Base-by-base conservation (phyloP, 2,329 filamentous ascomycete species). In the Cladosporium sp. region DNA sequence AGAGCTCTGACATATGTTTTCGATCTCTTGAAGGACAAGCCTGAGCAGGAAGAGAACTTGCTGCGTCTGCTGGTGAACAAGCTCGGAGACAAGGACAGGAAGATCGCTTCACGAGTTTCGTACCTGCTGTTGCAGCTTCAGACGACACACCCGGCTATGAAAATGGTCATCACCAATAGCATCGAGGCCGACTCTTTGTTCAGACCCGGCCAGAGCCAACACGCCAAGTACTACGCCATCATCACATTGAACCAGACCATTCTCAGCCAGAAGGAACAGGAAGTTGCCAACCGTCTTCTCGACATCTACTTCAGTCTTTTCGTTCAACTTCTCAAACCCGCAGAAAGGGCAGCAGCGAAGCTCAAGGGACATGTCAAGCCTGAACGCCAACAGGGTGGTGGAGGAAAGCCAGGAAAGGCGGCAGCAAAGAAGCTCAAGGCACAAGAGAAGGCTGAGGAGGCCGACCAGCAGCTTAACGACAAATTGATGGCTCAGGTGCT, bases 241-340 rank as follows among this genome's bases (percentile, higher is more conserved):
- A 97, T 97, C 77, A 98, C 95, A 0, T 84, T 99, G 59, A 99
- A 99, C 77, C 96, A 99, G 80, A 98, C 94, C 0, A 93, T 98
- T 59, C 80, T 99, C 59, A 96, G 92, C 77, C 86, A 81, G 64
- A 95, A 90, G 73, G 94, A 98, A 74, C 90, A 93, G 47, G 84
- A 87, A 21, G 86, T 96, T 21, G 93, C 93, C 8, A 89, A 91
- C 74, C 87, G 90, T 63, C 84, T 99, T 15, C 83, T 99, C 47
- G 88, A 92, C 63, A 93, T 98, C 54, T 99, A 98, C 81, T 99
- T 99, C 76, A 88, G 90, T 38, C 83, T 96, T 47, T 99, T 99
- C 74, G 86, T 96, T 15, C 84, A 88, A 14, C 82, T 98, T 36
- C 81, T 99, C 52, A 96, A 95, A 80, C 86, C 83, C 68, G 78